Conservation (phyloP, 2,329 filamentous ascomycete species). For the Calcarisporium arbuscula region DNA sequence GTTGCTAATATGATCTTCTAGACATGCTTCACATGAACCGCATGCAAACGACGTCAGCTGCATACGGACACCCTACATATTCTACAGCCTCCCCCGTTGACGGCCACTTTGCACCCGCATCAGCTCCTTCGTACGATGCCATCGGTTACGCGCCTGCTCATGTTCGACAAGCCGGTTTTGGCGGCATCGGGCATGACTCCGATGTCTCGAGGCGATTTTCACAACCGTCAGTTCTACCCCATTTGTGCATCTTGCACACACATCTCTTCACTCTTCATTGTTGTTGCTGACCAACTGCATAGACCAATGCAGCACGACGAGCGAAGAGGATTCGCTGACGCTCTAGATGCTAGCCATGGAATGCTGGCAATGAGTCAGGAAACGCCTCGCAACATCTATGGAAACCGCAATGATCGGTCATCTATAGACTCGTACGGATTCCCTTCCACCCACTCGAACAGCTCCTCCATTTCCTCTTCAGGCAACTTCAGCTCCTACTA, state of each 20-base stretch:
- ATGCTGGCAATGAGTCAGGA: conserved; percentile 97
- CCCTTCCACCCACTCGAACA: conserved; percentile 74
- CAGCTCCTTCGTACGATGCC: conserved; percentile 65
- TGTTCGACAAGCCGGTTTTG: conserved; percentile 44
- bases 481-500: conserved; percentile 81
- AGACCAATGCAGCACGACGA: conserved; percentile 45
- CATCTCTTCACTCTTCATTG: too few relatives aligned
- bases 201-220: conserved; percentile 63
- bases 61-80: conserved; percentile 65
- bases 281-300: too few relatives aligned
- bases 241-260: too few relatives aligned
- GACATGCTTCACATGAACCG: conserved; percentile 69
- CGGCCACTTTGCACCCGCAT: conserved; percentile 56
- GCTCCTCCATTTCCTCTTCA: conserved; percentile 83
- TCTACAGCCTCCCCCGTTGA: conserved; percentile 62
- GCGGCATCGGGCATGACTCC: conserved; percentile 50
- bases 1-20: too few relatives aligned
- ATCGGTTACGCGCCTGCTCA: conserved; percentile 67
- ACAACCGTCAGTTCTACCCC: conserved; percentile 69
- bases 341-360: conserved; percentile 84
- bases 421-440: conserved; percentile 89
- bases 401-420: conserved; percentile 58
- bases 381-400: conserved; percentile 85
- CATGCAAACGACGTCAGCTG: conserved; percentile 53
- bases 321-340: conserved; percentile 73